Evolutionary conservation across 805 yeast genomes (phyloP), one percentile per base, ranked within the genome.

Genomic region (Myxozyma kluyveri): DNA sequence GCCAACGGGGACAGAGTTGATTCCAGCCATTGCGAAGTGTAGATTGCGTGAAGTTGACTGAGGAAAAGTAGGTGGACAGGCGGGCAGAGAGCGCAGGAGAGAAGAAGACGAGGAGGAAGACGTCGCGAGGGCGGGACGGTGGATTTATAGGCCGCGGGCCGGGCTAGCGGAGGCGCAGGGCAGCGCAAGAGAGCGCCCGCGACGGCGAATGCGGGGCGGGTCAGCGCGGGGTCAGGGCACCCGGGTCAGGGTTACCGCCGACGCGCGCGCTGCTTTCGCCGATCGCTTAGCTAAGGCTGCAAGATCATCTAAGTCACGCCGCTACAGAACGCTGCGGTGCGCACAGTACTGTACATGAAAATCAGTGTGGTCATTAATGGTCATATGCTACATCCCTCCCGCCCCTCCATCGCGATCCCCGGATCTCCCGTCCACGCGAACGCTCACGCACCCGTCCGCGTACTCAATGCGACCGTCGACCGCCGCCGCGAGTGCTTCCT

Each of bases 391-490:
- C n/a, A n/a, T n/a, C n/a, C n/a, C n/a, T n/a, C n/a, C n/a, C n/a
- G n/a, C n/a, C n/a, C n/a, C n/a, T n/a, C n/a, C n/a, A n/a, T n/a
- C n/a, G n/a, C n/a, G n/a, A n/a, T n/a, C n/a, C n/a, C n/a, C n/a
- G n/a, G n/a, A n/a, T n/a, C n/a, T n/a, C n/a, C n/a, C n/a, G n/a
- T n/a, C n/a, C n/a, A n/a, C n/a, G n/a, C n/a, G n/a, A n/a, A n/a
- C n/a, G n/a, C n/a, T n/a, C n/a, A n/a, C n/a, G n/a, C n/a, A n/a
- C n/a, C n/a, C n/a, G n/a, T n/a, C n/a, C n/a, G n/a, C n/a, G n/a
- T n/a, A n/a, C 46, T 35, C 47, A 52, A 52, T 19, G 52, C 56
- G 27, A 52, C 56, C 37, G 57, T 52, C 39, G 57, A 52, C 36
- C 46, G 42, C 27, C 45, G 49, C n/a, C 47, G 47, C 45, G 39